Percentiles rank a stretch among this genome's conserved stretches.
Evolutionary conservation across 176 grass and related monocot genomes (phyloP).

Genomic region (Aegilops longissima): DNA sequence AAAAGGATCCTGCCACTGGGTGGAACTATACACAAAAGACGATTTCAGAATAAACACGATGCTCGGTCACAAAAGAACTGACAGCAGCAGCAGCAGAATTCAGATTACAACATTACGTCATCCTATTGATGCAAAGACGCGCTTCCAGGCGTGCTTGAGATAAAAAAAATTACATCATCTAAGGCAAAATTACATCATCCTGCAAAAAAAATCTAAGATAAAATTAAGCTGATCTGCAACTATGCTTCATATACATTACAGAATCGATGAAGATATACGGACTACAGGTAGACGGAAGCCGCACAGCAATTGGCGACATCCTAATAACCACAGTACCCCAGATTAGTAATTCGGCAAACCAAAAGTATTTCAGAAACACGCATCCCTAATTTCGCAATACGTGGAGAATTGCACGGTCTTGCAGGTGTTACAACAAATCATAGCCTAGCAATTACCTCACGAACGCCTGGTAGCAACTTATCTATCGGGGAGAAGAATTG

Average conservation of each 20-base stretch:
- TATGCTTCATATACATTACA: neutral
- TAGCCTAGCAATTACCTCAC: neutral
- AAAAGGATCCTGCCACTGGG: neutral
- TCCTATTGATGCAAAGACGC: neutral
- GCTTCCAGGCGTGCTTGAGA: neutral
- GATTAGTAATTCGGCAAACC: neutral
- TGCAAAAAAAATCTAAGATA: neutral
- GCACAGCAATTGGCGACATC: neutral
- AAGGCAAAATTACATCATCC: neutral
- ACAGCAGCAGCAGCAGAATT: neutral
- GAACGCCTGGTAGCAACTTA: neutral
- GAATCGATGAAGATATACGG: neutral
- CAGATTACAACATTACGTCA: neutral
- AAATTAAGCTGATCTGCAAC: neutral
- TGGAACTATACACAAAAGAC: too few relatives aligned
- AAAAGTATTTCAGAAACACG: neutral
- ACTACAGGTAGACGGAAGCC: neutral
- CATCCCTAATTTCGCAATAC: neutral
- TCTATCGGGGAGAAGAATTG: neutral
- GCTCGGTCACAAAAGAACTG: neutral
- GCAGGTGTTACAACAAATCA: neutral
- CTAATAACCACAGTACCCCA: neutral
- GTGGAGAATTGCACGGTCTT: neutral
- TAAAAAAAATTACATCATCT: neutral
- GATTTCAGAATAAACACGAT: neutral